Conservation (phyloP, 345 rosid genomes). For the Gynandropsis gynandra region DNA sequence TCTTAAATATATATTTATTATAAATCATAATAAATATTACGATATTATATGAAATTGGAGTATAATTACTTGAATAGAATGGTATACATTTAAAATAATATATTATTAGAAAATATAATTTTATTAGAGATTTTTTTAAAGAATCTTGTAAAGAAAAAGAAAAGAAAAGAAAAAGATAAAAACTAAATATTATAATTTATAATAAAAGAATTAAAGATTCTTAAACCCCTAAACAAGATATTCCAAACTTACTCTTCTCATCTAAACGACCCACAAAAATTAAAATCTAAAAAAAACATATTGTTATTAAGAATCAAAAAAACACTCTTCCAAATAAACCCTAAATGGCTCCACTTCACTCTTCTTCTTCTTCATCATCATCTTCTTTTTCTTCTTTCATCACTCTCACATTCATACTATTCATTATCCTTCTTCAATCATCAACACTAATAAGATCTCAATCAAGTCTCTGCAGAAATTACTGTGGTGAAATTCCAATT, state of each 20-base stretch:
- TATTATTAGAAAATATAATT: no score
- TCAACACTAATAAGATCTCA: constrained; percentile 30
- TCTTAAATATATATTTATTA: no score
- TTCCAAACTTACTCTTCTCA: constrained; percentile 29
- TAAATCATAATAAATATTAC: no score
- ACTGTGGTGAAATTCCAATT: constrained; percentile 69
- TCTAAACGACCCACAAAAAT: constrained; percentile 7
- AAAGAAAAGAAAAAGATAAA: no score
- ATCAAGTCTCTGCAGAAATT: constrained; percentile 46
- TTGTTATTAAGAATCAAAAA: no score
- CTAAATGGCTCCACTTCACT: constrained; percentile 26
- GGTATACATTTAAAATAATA: no score
- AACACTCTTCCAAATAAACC: neutral
- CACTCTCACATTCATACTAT: neutral
- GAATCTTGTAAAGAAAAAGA: no score
- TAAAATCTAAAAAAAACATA: neutral
- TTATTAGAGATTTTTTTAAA: no score
- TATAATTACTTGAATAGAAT: no score
- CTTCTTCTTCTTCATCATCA: constrained; percentile 3
- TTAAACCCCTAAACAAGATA: constrained; percentile 29
- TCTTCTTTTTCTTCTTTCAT: constrained; percentile 13
- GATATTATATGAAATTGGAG: no score
- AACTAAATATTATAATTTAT: no score
- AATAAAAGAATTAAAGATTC: constrained; percentile 6
- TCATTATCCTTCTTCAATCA: constrained; percentile 10